Percentiles rank a stretch among this genome's conserved stretches.
These are phyloP conservation scores for Trichophyton verrucosum DNA, from an alignment of 2,329 filamentous ascomycete genomes.

Conservation along the genomic window DNA sequence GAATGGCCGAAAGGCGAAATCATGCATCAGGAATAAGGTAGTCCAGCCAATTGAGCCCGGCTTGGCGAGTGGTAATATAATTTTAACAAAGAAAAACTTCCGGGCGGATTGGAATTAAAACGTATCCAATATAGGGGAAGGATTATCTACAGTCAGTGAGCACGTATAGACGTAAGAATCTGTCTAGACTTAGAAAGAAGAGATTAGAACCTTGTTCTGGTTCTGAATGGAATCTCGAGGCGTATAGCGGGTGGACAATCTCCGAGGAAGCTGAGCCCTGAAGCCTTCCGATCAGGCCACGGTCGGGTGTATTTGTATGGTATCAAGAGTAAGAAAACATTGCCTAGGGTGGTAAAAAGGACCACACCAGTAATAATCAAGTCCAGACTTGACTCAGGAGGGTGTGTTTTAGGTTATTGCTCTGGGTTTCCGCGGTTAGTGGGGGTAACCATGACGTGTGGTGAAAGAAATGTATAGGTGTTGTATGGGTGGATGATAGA, in stretches of 20 bases:
- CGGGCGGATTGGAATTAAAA: neutral
- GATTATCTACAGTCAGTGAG: neutral
- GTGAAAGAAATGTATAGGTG: too few species aligned
- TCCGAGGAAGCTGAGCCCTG: neutral
- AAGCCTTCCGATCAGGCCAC: neutral
- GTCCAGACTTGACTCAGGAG: neutral
- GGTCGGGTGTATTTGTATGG: neutral
- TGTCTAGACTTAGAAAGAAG: neutral
- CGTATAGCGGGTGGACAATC: neutral
- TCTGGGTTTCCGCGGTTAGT: neutral
- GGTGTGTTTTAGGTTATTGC: neutral
- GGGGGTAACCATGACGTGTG: neutral
- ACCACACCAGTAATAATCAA: neutral
- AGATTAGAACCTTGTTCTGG: conserved; percentile 4
- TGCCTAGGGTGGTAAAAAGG: neutral
- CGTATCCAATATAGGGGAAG: neutral
- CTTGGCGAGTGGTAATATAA: neutral
- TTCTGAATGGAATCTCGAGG: conserved; percentile 2
- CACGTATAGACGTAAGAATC: neutral
- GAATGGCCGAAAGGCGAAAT: neutral
- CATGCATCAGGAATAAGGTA: neutral
- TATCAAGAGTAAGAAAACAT: neutral
- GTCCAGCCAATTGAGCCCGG: neutral
- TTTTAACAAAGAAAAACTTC: neutral
- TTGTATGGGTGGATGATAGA: neutral